phyloP scores from a whole-genome alignment of 352 stramenopile species.

The Globisporangium mamillatum region DNA sequence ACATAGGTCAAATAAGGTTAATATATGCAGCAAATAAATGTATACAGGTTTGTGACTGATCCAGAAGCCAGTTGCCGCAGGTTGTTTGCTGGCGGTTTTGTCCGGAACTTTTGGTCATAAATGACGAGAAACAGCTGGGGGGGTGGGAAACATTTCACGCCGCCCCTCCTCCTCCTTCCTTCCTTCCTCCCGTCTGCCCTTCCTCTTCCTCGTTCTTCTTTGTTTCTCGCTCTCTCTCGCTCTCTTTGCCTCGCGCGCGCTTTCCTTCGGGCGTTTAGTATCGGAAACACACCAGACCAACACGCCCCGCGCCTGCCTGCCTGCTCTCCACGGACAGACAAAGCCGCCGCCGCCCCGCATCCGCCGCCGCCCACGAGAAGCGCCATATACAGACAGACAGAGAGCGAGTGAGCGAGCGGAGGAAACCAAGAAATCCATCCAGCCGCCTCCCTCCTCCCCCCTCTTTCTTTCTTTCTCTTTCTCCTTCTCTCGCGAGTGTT shows the following conservation, averaged over 20 bases:
- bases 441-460: background rate
- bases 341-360: background rate
- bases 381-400: background rate
- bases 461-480: background rate
- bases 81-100: background rate
- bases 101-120: background rate
- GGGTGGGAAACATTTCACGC: background rate
- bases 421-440: background rate
- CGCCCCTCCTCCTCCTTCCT: background rate
- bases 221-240: constrained; percentile 14
- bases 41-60: background rate
- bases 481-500: background rate
- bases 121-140: constrained; percentile 1
- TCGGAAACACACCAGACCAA: background rate
- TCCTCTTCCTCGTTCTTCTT: constrained; percentile 10
- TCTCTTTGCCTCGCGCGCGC: background rate
- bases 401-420: background rate
- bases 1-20: background rate
- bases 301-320: background rate
- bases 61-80: background rate
- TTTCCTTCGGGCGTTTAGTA: constrained; percentile 7
- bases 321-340: background rate
- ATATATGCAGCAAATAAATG: background rate
- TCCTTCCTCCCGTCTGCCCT: background rate
- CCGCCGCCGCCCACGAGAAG: background rate